These are phyloP conservation scores for Coniochaeta hoffmannii DNA, from an alignment of 2,329 filamentous ascomycete genomes.

Conservation along the genomic window DNA sequence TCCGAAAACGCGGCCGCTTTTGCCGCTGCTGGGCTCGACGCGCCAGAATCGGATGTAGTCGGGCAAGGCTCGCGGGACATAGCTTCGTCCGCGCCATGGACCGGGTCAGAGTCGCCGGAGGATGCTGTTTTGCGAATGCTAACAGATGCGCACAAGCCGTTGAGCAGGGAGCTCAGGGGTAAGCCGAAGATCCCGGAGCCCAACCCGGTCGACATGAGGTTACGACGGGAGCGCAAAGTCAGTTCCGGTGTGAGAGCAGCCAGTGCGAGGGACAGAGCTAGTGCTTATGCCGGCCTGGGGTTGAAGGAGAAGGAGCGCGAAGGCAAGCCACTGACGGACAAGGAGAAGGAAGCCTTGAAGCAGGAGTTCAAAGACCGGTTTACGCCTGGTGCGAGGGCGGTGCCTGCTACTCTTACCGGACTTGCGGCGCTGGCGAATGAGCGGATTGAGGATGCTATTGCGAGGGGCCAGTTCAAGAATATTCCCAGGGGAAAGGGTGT, in stretches of 20 bases:
- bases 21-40: slow-evolving; percentile 6
- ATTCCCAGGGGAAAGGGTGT: slow-evolving; percentile 73
- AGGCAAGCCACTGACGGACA: slow-evolving; percentile 43
- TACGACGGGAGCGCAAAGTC: slow-evolving; percentile 29
- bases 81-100: slow-evolving; percentile 67
- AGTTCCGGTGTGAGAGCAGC: slow-evolving; percentile 41
- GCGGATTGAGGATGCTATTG: slow-evolving; percentile 84
- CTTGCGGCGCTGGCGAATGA: slow-evolving; percentile 82
- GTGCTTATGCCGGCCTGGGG: slow-evolving; percentile 41
- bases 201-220: slow-evolving; percentile 42
- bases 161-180: slow-evolving; percentile 43
- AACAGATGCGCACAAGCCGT: slow-evolving; percentile 67
- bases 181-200: slow-evolving; percentile 34
- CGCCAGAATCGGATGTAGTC: slow-evolving; percentile 30
- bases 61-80: slow-evolving; percentile 59
- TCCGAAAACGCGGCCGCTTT: slow-evolving; percentile 41
- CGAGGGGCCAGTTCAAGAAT: slow-evolving; percentile 76
- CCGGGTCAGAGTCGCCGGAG: slow-evolving; percentile 63
- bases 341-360: slow-evolving; percentile 65
- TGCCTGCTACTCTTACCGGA: slow-evolving; percentile 72
- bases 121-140: slow-evolving; percentile 82
- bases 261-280: slow-evolving; percentile 49
- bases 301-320: slow-evolving; percentile 41
- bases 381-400: slow-evolving; percentile 58
- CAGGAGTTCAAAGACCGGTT: slow-evolving; percentile 78